Conservation (phyloP, 345 rosid species). For the Reutealis trisperma region DNA sequence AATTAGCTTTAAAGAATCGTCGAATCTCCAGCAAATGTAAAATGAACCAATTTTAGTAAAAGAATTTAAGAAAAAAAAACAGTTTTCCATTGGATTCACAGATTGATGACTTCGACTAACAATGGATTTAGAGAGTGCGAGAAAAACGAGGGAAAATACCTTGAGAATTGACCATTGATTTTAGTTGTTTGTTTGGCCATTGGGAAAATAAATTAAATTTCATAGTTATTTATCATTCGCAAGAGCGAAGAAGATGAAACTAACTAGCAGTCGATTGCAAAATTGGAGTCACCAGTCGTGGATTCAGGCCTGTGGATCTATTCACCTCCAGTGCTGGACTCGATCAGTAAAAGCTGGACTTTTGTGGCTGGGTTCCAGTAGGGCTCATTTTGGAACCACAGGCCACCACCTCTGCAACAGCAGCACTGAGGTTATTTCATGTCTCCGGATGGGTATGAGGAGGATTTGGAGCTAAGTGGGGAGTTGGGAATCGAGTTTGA, state of each 20-base stretch:
- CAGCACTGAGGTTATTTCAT: too few species aligned
- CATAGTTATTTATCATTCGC: background rate
- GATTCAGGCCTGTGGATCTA: too few species aligned
- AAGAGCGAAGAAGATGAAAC: background rate
- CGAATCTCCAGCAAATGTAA: background rate
- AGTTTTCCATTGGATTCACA: background rate
- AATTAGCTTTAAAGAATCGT: background rate
- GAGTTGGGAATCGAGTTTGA: slow-evolving; percentile 58
- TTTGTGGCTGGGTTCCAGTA: too few species aligned
- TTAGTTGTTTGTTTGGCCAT: background rate
- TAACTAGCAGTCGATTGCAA: background rate
- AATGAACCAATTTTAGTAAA: background rate
- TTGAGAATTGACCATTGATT: background rate
- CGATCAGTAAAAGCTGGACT: too few species aligned
- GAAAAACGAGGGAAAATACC: background rate
- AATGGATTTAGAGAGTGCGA: background rate
- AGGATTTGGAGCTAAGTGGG: slow-evolving; percentile 71
- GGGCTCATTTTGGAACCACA: too few species aligned
- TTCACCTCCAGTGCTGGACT: too few species aligned
- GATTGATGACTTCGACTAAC: background rate
- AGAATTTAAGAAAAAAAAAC: too few species aligned
- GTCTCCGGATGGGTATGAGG: too few species aligned
- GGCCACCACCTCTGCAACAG: too few species aligned
- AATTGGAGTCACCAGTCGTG: background rate
- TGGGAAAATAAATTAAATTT: background rate